Evolutionary conservation across 768 basidiomycete genomes (phyloP).

Genomic region (Antrodiella citrinella): DNA sequence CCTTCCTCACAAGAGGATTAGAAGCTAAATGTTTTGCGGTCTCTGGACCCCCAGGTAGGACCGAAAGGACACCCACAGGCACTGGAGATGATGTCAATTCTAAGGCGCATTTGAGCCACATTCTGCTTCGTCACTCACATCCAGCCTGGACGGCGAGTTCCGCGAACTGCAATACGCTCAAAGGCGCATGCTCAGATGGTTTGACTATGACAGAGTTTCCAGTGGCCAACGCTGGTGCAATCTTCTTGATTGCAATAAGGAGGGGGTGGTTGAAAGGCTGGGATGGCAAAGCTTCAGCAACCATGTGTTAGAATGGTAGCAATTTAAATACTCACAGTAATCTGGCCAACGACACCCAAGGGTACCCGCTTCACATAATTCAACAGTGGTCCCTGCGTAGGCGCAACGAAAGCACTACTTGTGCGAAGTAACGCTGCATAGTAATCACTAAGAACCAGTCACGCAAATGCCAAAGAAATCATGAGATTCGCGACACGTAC

Average conservation of each 20-base stretch:
- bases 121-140: slow-evolving; percentile 30
- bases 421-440: slow-evolving; percentile 70
- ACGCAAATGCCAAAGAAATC: slow-evolving; percentile 66
- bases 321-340: slow-evolving; percentile 46
- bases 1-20: slow-evolving; percentile 64
- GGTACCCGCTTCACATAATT: slow-evolving; percentile 78
- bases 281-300: background rate
- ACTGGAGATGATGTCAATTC: slow-evolving; percentile 34
- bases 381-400: slow-evolving; percentile 70
- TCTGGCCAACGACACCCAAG: slow-evolving; percentile 83
- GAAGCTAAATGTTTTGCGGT: slow-evolving; percentile 61
- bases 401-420: slow-evolving; percentile 59
- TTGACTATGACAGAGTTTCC: slow-evolving; percentile 82
- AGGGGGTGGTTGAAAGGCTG: slow-evolving; percentile 88
- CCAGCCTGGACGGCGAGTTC: slow-evolving; percentile 58
- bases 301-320: background rate
- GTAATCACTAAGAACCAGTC: slow-evolving; percentile 47
- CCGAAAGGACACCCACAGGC: slow-evolving; percentile 64
- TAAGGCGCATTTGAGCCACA: background rate
- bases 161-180: slow-evolving; percentile 73
- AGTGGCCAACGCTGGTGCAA: slow-evolving; percentile 77
- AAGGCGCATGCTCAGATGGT: slow-evolving; percentile 77
- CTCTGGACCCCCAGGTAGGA: slow-evolving; percentile 66
- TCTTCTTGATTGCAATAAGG: slow-evolving; percentile 85
- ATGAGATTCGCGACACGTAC: slow-evolving; percentile 65